Conservation (phyloP, 129 eudicot species). For the Cynara cardunculus region DNA sequence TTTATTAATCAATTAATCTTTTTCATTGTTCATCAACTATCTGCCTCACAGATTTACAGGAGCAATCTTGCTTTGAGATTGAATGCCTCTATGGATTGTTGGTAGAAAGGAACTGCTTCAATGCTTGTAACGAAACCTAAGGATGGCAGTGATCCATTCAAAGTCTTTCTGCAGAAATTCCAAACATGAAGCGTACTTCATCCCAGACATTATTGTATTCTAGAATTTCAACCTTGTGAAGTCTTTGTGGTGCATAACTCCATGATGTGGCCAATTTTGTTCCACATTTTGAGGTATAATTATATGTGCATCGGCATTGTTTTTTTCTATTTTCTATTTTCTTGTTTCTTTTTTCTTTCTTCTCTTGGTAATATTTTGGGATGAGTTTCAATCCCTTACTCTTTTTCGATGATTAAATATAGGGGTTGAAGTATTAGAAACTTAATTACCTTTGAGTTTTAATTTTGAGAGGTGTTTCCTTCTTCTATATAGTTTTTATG, state of each 20-base stretch:
- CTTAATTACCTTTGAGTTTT: neutral
- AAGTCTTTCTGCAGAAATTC: constrained; percentile 60
- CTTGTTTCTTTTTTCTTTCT: no score
- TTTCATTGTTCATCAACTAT: constrained; percentile 6
- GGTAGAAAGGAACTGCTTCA: no score
- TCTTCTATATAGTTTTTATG: neutral
- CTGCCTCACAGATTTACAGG: no score
- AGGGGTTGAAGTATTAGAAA: neutral
- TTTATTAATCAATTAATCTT: neutral
- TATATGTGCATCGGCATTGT: neutral
- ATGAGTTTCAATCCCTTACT: neutral
- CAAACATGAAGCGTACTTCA: neutral
- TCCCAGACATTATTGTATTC: no score
- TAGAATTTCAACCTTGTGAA: constrained; percentile 92
- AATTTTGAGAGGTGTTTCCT: neutral
- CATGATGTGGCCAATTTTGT: constrained; percentile 84
- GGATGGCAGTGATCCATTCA: constrained; percentile 36
- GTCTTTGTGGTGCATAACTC: constrained; percentile 51
- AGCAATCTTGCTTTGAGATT: no score
- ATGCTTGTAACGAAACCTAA: no score
- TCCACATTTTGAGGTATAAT: constrained; percentile 84
- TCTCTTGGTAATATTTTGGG: neutral
- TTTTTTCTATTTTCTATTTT: no score
- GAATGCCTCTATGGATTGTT: no score
- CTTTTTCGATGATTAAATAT: neutral